A percentile compares a stretch with the other conserved stretches of the same genome.
Conservation (phyloP, 371 early-diverging fungal species). For the Apophysomyces ossiformis region DNA sequence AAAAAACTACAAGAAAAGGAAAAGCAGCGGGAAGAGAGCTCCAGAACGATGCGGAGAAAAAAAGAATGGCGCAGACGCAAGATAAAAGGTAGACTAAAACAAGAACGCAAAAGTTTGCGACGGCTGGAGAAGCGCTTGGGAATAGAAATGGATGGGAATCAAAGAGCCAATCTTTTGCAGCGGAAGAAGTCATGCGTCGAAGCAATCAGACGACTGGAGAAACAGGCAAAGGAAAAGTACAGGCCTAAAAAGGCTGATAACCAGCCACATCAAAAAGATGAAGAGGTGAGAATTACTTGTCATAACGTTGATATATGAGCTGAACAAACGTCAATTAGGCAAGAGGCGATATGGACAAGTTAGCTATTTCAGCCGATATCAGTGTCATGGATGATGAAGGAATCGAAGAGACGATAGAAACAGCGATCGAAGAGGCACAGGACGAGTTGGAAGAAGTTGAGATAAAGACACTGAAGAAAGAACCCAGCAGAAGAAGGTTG, state of each 20-base stretch:
- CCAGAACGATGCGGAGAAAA: too few species aligned
- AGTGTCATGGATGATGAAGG: neutral
- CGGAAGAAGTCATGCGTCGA: neutral
- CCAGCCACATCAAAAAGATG: neutral
- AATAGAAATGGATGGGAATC: too few species aligned
- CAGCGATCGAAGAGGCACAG: conserved; percentile 35
- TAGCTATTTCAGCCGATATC: neutral
- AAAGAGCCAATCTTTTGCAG: too few species aligned
- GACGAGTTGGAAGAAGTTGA: conserved; percentile 53
- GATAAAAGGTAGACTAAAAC: neutral
- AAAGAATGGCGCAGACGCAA: neutral
- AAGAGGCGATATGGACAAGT: neutral
- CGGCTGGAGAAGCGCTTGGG: neutral
- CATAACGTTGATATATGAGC: neutral
- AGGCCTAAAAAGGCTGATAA: neutral
- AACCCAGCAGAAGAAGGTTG: neutral
- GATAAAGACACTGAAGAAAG: conserved; percentile 19
- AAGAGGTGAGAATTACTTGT: neutral
- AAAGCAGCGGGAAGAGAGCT: neutral
- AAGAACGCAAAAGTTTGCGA: neutral
- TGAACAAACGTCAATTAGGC: neutral
- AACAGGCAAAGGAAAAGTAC: neutral
- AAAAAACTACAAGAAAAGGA: neutral
- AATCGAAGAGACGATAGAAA: neutral
- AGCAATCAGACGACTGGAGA: neutral